These are phyloP conservation scores for Auricularia auricula-judae DNA, from an alignment of 768 basidiomycete genomes.

Conservation along the genomic window DNA sequence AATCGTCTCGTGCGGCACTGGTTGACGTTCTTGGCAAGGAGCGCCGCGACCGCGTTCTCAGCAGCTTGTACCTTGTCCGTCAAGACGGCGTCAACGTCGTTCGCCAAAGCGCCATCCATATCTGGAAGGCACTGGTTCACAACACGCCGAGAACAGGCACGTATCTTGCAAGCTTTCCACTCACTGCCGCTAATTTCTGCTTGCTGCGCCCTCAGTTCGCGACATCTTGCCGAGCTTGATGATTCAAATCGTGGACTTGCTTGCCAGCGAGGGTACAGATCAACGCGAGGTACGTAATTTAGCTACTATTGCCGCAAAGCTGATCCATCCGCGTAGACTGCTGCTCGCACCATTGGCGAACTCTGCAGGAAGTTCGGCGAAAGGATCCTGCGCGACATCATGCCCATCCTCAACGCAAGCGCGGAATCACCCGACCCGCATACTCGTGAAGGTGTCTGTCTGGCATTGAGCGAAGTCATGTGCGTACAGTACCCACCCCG, in stretches of 20 bases:
- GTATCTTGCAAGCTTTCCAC: slow-evolving; percentile 7
- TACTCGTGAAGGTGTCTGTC: slow-evolving; percentile 75
- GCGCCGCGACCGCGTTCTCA: slow-evolving; percentile 81
- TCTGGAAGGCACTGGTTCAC: slow-evolving; percentile 96
- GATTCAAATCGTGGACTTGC: slow-evolving; percentile 60
- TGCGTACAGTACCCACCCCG: slow-evolving; percentile 24
- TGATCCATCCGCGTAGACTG: slow-evolving; percentile 42
- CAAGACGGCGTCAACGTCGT: slow-evolving; percentile 88
- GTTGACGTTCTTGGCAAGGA: slow-evolving; percentile 82
- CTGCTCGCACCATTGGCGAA: slow-evolving; percentile 78
- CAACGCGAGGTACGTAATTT: slow-evolving; percentile 66
- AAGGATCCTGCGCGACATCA: slow-evolving; percentile 72
- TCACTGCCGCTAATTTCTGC: slow-evolving; percentile 2
- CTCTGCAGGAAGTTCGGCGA: slow-evolving; percentile 95
- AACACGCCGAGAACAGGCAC: slow-evolving; percentile 86
- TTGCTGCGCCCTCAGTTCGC: slow-evolving; percentile 40
- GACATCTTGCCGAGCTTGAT: slow-evolving; percentile 86
- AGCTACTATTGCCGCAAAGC: neutral
- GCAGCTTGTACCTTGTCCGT: slow-evolving; percentile 83
- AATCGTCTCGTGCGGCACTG: slow-evolving; percentile 76
- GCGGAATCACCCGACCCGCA: slow-evolving; percentile 50
- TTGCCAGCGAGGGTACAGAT: slow-evolving; percentile 71
- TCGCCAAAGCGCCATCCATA: slow-evolving; percentile 83
- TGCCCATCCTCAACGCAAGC: slow-evolving; percentile 57
- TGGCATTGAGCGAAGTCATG: slow-evolving; percentile 85